phyloP scores from a whole-genome alignment of 2,329 filamentous ascomycete genomes.

The Colletotrichum truncatum region DNA sequence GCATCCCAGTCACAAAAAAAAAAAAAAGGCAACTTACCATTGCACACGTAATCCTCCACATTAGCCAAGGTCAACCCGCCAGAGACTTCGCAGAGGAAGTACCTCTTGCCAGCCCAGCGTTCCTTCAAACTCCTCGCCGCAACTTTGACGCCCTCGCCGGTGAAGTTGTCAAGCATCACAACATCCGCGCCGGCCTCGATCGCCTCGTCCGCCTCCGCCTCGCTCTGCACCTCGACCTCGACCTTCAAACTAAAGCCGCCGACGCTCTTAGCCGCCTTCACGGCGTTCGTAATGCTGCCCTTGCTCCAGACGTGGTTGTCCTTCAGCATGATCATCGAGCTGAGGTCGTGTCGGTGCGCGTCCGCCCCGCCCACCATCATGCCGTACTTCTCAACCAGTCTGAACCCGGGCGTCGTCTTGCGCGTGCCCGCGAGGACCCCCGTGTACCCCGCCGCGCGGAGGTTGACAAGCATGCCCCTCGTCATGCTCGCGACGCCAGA shows the following conservation, averaged over 20 bases:
- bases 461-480: conserved; percentile 60
- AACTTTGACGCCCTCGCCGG: conserved; percentile 76
- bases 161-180: conserved; percentile 98
- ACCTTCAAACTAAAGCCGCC: conserved; percentile 94
- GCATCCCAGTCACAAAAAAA: not conserved
- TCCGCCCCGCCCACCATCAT: conserved; percentile 96
- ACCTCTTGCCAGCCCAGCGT: conserved; percentile 77
- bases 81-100: conserved; percentile 90
- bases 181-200: conserved; percentile 92
- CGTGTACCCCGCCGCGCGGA: conserved; percentile 75
- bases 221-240: conserved; percentile 92
- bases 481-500: conserved; percentile 86
- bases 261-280: conserved; percentile 82
- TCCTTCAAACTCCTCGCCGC: conserved; percentile 82
- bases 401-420: conserved; percentile 96
- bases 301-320: conserved; percentile 98
- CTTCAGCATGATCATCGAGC: conserved; percentile 98
- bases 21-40: conserved; percentile 59
- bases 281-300: conserved; percentile 85
- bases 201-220: conserved; percentile 90
- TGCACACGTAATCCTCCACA: conserved; percentile 80
- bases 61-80: conserved; percentile 89
- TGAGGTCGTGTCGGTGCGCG: conserved; percentile 89
- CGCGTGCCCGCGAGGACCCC: conserved; percentile 92
- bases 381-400: conserved; percentile 96